phyloP scores from a whole-genome alignment of 2,329 filamentous ascomycete species.

The Paecilomyces sp. region DNA sequence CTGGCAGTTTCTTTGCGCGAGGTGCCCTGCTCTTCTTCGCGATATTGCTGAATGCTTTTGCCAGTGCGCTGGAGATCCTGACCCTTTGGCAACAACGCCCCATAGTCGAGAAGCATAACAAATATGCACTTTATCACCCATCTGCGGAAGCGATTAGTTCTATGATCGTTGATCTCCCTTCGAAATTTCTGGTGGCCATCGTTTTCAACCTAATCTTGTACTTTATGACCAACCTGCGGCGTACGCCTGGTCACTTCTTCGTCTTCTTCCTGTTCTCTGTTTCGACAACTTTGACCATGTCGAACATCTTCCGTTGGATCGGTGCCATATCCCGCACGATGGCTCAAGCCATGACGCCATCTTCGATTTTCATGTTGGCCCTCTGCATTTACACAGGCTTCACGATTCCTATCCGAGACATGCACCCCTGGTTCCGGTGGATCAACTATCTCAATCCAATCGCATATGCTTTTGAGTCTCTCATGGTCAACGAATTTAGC shows the following conservation, averaged over 20 bases:
- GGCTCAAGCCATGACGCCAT: conserved; percentile 50
- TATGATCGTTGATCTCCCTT: conserved; percentile 80
- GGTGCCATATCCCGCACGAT: conserved; percentile 64
- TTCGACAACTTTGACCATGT: conserved; percentile 67
- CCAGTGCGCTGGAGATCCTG: conserved; percentile 72
- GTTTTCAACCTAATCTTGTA: conserved; percentile 75
- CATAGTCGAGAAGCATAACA: conserved; percentile 83
- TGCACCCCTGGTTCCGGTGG: conserved; percentile 77
- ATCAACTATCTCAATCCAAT: conserved; percentile 75
- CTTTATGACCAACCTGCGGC: conserved; percentile 76
- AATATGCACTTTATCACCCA: conserved; percentile 84
- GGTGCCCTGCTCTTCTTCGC: conserved; percentile 82
- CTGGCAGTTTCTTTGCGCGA: conserved; percentile 68
- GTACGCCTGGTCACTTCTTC: conserved; percentile 72
- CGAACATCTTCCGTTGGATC: conserved; percentile 77
- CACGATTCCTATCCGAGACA: conserved; percentile 46
- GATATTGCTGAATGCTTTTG: conserved; percentile 78
- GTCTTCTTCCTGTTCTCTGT: conserved; percentile 76
- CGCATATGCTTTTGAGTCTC: conserved; percentile 69
- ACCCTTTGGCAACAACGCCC: conserved; percentile 82
- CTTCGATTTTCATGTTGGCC: conserved; percentile 42
- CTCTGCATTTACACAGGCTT: conserved; percentile 46
- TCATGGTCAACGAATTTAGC: conserved; percentile 80
- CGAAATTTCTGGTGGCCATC: conserved; percentile 66
- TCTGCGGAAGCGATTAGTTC: conserved; percentile 81